Base-by-base conservation (phyloP, 225 moss, liverwort and hornwort species). In the Bryoerythrophyllum caledonicum region DNA sequence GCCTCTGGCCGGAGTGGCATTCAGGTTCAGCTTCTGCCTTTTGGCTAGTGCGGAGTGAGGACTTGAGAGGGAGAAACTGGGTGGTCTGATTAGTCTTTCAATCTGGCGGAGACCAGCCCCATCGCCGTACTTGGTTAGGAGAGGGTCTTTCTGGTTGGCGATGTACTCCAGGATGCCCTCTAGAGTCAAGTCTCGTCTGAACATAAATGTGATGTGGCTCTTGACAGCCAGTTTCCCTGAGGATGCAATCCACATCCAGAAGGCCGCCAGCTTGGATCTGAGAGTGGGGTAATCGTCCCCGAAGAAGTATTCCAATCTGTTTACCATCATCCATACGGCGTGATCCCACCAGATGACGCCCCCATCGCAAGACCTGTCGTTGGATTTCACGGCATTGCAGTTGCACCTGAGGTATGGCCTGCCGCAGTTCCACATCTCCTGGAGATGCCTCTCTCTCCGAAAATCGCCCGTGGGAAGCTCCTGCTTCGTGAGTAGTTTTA, bases 241-340 rank as follows among this genome's bases (percentile, higher is more conserved):
- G 19, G 65, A 65, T 64, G 74, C 54, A n/a, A 77, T 51, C 70
- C 69, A 77, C 19, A 77, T n/a, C 77, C 69, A 77, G 49, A 77
- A 53, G n/a, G 77, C 69, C 1, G 62, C 77, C 51, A 77, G 3
- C 35, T 77, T 77, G 27, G 37, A 48, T 14, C 37, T 70, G 14
- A 77, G 69, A 19, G 61, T 68, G 13, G 69, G 61, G 20, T 77
- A 51, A 0, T 70, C 32, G 12, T 20, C 53, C n/a, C 60, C 60
- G 24, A 77, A 70, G 35, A 77, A 77, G 11, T 70, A n/a, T 20
- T 77, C 61, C 15, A 77, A 49, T 19, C 61, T 77, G 38, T 77
- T 77, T 2, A 77, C 5, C 27, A 77, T 77, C 35, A 68, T 25
- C 70, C 61, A 70, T 7, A 70, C 27, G 0, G 77, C 77, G 15